phyloP scores from a whole-genome alignment of 805 yeast species.

The Myxozyma neglecta region DNA sequence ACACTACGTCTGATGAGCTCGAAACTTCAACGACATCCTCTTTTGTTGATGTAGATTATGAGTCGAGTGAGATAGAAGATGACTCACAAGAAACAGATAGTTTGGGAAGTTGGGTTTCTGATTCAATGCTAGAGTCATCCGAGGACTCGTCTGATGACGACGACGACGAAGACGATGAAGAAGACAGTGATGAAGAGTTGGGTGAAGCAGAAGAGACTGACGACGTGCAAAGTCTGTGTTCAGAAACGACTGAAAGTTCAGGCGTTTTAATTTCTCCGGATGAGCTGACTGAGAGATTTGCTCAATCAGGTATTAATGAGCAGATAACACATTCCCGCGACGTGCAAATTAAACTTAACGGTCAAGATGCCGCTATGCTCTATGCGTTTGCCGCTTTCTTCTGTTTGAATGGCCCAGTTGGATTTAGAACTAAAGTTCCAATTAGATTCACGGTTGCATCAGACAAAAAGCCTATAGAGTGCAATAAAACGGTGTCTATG shows the following conservation, averaged over 20 bases:
- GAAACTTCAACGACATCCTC: neutral
- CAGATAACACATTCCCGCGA: slow-evolving; percentile 4
- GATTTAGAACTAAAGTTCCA: slow-evolving; percentile 9
- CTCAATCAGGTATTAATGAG: neutral
- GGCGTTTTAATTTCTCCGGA: neutral
- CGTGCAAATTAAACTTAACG: neutral
- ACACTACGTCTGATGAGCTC: neutral
- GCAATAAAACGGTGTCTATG: neutral
- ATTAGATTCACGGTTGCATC: neutral
- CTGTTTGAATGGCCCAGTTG: slow-evolving; percentile 19
- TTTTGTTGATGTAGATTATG: neutral
- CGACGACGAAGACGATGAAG: neutral
- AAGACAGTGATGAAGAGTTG: neutral
- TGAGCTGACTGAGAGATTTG: neutral
- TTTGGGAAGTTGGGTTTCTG: slow-evolving; percentile 2
- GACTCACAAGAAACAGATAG: neutral
- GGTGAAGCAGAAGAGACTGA: neutral
- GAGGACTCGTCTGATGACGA: neutral
- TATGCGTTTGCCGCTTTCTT: slow-evolving; percentile 19
- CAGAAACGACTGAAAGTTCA: neutral
- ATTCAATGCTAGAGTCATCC: neutral
- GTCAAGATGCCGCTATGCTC: slow-evolving; percentile 3
- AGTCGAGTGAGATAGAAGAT: neutral
- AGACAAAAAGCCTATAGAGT: neutral
- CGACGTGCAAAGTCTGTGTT: neutral